A percentile compares a stretch with the other conserved stretches of the same genome.
These are phyloP conservation scores for Afroboletus lepidellus DNA, from an alignment of 1,284 basidiomycete species.

Conservation along the genomic window DNA sequence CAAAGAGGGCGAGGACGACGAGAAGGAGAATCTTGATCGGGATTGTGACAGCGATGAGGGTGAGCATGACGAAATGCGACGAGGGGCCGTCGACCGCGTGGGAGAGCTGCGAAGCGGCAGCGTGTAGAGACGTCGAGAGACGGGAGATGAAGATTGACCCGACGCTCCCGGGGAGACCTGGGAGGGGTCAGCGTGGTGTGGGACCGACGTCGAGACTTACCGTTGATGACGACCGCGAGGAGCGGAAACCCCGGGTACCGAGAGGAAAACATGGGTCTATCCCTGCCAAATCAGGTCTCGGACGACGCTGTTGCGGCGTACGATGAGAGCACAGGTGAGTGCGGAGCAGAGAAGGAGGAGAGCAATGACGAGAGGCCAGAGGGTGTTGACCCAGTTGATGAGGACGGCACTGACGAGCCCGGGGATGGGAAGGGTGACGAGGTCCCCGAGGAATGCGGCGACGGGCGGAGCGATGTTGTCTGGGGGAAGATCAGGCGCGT, in stretches of 20 bases:
- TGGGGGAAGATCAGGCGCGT: slow-evolving; percentile 29
- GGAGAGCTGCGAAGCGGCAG: slow-evolving; percentile 39
- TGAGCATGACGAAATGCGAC: slow-evolving; percentile 55
- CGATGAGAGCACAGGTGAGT: slow-evolving; percentile 51
- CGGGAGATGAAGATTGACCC: slow-evolving; percentile 92
- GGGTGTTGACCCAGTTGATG: slow-evolving; percentile 63
- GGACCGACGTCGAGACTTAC: slow-evolving; percentile 38
- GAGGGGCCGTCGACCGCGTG: slow-evolving; percentile 39
- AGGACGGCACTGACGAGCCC: slow-evolving; percentile 65
- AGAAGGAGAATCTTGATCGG: slow-evolving; percentile 80
- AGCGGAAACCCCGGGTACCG: slow-evolving; percentile 87
- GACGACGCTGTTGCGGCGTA: slow-evolving; percentile 66
- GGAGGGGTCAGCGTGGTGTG: not conserved
- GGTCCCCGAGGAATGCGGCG: slow-evolving; percentile 89
- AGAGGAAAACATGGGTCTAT: slow-evolving; percentile 83
- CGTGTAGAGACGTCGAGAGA: slow-evolving; percentile 83
- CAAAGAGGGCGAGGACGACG: slow-evolving; percentile 57
- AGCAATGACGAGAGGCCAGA: slow-evolving; percentile 63
- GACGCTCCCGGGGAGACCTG: slow-evolving; percentile 82
- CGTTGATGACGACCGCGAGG: slow-evolving; percentile 86
- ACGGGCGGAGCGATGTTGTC: slow-evolving; percentile 96
- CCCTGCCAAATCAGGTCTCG: slow-evolving; percentile 76
- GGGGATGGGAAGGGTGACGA: slow-evolving; percentile 84
- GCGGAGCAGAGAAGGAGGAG: slow-evolving; percentile 57
- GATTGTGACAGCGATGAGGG: slow-evolving; percentile 70